These are phyloP conservation scores for Hyphopichia burtonii DNA, from an alignment of 1,139 yeast genomes.

Conservation along the genomic window DNA sequence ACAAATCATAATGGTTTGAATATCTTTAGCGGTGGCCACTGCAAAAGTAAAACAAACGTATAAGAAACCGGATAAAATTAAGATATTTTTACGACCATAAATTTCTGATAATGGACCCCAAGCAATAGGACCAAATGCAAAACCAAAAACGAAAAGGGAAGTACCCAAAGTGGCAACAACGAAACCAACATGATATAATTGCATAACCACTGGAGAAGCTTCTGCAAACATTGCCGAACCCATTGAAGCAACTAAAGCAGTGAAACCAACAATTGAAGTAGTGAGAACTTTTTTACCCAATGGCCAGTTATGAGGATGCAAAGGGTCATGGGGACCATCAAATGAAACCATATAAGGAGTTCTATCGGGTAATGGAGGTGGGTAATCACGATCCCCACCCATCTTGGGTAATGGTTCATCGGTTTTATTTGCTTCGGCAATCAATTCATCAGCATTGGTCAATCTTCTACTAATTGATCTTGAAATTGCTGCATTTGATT, in stretches of 20 bases:
- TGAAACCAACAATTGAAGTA: conserved; percentile 37
- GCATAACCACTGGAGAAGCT: conserved; percentile 42
- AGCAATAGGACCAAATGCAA: conserved; percentile 77
- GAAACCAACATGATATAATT: conserved; percentile 47
- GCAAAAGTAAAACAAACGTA: conserved; percentile 65
- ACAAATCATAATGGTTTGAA: conserved; percentile 70
- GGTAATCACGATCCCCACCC: conserved; percentile 59
- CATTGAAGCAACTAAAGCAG: conserved; percentile 36
- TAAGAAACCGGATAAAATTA: conserved; percentile 54
- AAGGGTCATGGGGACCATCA: conserved; percentile 61
- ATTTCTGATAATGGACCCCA: conserved; percentile 83
- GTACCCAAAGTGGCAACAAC: conserved; percentile 65
- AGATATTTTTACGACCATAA: conserved; percentile 64
- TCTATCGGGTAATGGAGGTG: conserved; percentile 50
- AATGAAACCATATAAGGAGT: conserved; percentile 54
- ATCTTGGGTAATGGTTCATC: conserved; percentile 36
- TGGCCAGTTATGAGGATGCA: conserved; percentile 64
- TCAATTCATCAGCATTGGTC: conserved; percentile 25
- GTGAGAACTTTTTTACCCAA: conserved; percentile 34
- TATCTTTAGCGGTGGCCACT: conserved; percentile 67
- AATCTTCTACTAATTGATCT: conserved; percentile 17
- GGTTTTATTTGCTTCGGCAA: conserved; percentile 19
- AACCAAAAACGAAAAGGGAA: conserved; percentile 74
- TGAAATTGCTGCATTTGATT: conserved; percentile 12
- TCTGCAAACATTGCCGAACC: conserved; percentile 68